Base-by-base conservation (phyloP, 192 early-diverging fungal genomes). In the Entomortierella beljakovae region DNA sequence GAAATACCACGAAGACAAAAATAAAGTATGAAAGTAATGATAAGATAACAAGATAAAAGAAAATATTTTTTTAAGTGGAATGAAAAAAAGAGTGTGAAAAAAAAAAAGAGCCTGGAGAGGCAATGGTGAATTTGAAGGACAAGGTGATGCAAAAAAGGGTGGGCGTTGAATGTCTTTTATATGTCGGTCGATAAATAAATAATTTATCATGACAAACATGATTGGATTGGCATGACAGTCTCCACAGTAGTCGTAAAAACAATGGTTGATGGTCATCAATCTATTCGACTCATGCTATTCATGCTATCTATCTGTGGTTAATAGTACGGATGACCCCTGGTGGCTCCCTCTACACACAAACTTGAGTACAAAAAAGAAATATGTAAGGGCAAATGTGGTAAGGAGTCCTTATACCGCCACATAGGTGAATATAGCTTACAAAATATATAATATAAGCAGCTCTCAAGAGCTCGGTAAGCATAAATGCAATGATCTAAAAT, bases 321-420 rank as follows among this genome's bases (percentile, higher is more conserved):
- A 11, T 2, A 11, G 15, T 46, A 20, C 43, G 43, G 43, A 11
- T 46, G 43, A 46, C 43, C 15, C 43, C 15, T 46, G 43, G 43
- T 40, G 37, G 37, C 13, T 40, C 37, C 7, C 37, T 40, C 37
- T 9, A 40, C n/a, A n/a, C n/a, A n/a, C n/a, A n/a, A n/a, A n/a
- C n/a, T 9, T 40, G 37, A 40, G 37, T 40, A 40, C 37, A 40
- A 40, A 13, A 46, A 4, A 46, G 20, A 46, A 46, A 46, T 2
- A 46, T 38, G 37, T 13, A 38, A 38, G 37, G 37, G 37, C 37
- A 38, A n/a, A n/a, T n/a, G n/a, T n/a, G n/a, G 13, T 9, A 40
- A 40, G 37, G 37, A 40, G 37, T n/a, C n/a, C n/a, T n/a, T n/a
- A n/a, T n/a, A n/a, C n/a, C 43, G 43, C 43, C 43, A 46, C 43